Base-by-base conservation (phyloP, 2,329 filamentous ascomycete species). In the Ceratocystis eucalypticola region DNA sequence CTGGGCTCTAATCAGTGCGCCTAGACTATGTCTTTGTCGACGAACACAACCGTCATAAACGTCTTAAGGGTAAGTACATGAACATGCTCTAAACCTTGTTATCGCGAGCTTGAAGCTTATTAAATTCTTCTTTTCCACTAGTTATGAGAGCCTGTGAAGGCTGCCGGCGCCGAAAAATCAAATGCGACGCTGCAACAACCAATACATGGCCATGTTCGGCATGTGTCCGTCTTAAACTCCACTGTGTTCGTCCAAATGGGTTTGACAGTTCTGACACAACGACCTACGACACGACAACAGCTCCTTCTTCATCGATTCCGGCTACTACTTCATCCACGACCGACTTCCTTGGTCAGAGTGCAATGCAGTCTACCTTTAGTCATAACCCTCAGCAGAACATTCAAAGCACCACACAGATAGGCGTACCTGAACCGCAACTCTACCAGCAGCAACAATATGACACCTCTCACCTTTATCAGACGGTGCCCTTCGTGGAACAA, bases 21-120 rank as follows among this genome's bases (percentile, higher is more conserved):
- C 67, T 73, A 96, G 92, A 96, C 76, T 97, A 96, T 88, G 94
- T 97, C 72, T 97, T 97, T 74, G 94, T 97, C 67, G 93, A 97
- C 76, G 93, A 97, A 76, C 94, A 97, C 77, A 97, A 97, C 79
- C 88, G 94, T 70, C 94, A 97, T 77, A 97, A 97, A 78, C 85
- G 93, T 72, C 80, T 97, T 69, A 97, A 97, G 82, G 91, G 91
- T 94, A 83, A 71, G 76, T 41, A 53, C 44, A 53, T 61, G 64
- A 61, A 28, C 28, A 30, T 20, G 4, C 8, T 8, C 12, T 45
- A 30, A 22, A 12, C 15, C 48, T 5, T 17, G 2, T 64, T 8
- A 15, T 44, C 10, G 25, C 10, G 15, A 20, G 8, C 30, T 15
- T 25, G 6, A 57, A 55, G 44, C 65, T 66, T 17, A 68, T 22